Evolutionary conservation across 2,329 filamentous ascomycete genomes (phyloP).

Genomic region (Fusarium abutilonis): DNA sequence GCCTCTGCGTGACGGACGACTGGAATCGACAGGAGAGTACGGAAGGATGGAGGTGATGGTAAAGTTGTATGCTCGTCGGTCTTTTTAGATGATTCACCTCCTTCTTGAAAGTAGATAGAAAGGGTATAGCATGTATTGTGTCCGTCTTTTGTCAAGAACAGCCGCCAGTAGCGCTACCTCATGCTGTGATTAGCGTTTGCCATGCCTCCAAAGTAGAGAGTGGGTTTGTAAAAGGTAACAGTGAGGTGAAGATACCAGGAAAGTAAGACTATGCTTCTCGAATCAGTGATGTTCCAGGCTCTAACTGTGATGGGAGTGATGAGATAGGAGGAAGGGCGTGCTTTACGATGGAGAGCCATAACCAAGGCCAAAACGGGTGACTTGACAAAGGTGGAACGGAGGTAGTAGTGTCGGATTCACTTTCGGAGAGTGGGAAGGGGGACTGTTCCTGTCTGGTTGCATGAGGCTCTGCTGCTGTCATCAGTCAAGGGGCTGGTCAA

Average conservation of each 20-base stretch:
- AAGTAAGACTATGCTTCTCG: not conserved
- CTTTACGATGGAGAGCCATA: not conserved
- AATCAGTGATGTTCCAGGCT: not conserved
- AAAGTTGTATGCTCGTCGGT: not conserved
- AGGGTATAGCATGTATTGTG: not conserved
- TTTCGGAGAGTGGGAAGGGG: not conserved
- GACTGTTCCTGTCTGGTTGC: not conserved
- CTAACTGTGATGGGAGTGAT: too few relatives aligned
- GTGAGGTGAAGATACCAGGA: not conserved
- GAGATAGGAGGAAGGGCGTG: not conserved
- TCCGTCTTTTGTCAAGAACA: not conserved
- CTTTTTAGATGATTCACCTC: not conserved
- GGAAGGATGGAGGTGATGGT: not conserved
- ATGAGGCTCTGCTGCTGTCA: not conserved
- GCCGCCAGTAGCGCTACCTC: not conserved
- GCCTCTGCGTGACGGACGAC: not conserved
- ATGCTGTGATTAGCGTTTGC: not conserved
- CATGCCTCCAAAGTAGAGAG: not conserved
- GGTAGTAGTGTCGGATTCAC: not conserved
- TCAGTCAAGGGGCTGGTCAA: too few relatives aligned
- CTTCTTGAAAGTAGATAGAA: not conserved
- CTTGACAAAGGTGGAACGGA: not conserved
- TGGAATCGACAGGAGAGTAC: not conserved
- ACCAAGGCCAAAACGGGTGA: not conserved
- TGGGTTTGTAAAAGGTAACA: not conserved